These are phyloP conservation scores for Rhizopus delemar DNA, from an alignment of 371 early-diverging fungal species.

Conservation along the genomic window DNA sequence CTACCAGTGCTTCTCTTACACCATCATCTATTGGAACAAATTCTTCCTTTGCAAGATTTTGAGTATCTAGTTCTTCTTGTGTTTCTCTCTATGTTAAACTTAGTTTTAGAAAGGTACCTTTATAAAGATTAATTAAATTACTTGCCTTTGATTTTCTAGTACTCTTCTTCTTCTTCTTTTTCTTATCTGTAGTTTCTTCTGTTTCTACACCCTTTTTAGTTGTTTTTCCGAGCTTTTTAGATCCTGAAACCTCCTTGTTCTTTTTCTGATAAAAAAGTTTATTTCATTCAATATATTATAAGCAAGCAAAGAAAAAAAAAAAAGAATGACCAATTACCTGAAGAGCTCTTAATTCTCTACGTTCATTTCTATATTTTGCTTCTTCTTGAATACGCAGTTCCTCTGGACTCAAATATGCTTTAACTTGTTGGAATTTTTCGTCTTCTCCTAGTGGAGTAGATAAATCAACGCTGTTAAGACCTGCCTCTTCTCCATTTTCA, in stretches of 20 bases:
- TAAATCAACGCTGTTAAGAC: conserved; percentile 60
- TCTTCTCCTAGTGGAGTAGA: conserved; percentile 62
- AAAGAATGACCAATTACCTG: conserved; percentile 9
- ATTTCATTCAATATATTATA: not conserved
- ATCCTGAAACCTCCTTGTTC: conserved; percentile 22
- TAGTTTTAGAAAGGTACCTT: too few species aligned
- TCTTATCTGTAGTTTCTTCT: conserved; percentile 14
- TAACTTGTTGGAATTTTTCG: conserved; percentile 61
- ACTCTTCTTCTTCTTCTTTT: conserved; percentile 29
- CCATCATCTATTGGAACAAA: conserved; percentile 16
- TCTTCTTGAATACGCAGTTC: conserved; percentile 61
- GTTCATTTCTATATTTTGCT: conserved; percentile 42
- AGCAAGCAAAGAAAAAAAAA: not conserved
- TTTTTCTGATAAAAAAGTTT: conserved; percentile 27
- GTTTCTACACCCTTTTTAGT: not conserved
- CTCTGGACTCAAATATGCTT: conserved; percentile 66
- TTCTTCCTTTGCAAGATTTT: conserved; percentile 24
- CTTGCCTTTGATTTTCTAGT: conserved; percentile 13
- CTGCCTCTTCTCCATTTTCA: conserved; percentile 36
- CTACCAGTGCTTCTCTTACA: conserved; percentile 17
- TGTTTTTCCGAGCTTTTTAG: conserved; percentile 8
- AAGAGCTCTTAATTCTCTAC: conserved; percentile 45
- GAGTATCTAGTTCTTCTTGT: conserved; percentile 12
- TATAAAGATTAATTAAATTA: too few species aligned
- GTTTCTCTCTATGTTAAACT: not conserved